Conservation (phyloP, 768 basidiomycete species). For the Termitomyces sp. region DNA sequence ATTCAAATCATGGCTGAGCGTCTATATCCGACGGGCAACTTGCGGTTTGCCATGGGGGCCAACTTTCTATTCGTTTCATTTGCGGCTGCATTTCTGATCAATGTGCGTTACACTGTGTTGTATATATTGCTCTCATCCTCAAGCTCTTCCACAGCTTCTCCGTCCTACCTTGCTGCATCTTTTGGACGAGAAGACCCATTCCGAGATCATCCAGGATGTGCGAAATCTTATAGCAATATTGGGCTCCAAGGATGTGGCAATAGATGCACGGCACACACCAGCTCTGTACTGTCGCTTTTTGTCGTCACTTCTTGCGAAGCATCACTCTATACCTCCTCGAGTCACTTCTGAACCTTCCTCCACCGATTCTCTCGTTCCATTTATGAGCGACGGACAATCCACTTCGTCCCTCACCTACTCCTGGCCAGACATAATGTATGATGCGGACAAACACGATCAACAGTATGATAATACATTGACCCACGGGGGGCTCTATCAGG, state of each 20-base stretch:
- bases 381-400: conserved; percentile 17
- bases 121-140: neutral
- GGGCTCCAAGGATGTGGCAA: conserved; percentile 44
- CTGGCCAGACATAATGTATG: conserved; percentile 41
- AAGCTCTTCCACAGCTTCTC: conserved; percentile 34
- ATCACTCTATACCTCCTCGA: conserved; percentile 17
- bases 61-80: conserved; percentile 52
- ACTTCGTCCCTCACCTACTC: conserved; percentile 30
- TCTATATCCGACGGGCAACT: conserved; percentile 49
- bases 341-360: neutral
- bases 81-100: conserved; percentile 57
- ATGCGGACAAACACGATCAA: neutral
- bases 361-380: conserved; percentile 17
- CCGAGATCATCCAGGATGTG: conserved; percentile 41
- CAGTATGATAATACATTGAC: neutral
- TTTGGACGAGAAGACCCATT: conserved; percentile 34
- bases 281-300: conserved; percentile 57
- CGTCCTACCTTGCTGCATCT: conserved; percentile 45
- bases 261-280: conserved; percentile 55
- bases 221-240: conserved; percentile 41
- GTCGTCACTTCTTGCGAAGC: conserved; percentile 40
- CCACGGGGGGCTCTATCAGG: conserved; percentile 1
- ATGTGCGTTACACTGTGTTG: conserved; percentile 34
- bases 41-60: conserved; percentile 54
- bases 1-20: conserved; percentile 51